Conservation (phyloP, 352 stramenopile genomes). For the Pythium periplocum region DNA sequence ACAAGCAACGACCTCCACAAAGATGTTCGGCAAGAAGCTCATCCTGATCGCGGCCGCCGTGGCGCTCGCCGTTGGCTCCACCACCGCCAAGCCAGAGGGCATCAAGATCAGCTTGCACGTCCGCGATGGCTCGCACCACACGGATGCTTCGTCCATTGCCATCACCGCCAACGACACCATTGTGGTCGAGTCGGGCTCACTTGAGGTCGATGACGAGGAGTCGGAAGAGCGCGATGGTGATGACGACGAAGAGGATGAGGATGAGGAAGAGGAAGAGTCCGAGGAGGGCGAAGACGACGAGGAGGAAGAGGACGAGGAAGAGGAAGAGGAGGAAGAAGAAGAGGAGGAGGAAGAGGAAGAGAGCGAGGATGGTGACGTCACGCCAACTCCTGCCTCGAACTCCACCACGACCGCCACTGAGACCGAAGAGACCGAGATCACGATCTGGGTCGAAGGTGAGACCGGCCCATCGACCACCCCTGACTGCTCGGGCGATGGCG, state of each 20-base stretch:
- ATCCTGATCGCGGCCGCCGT: constrained; percentile 17
- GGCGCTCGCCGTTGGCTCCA: constrained; percentile 9
- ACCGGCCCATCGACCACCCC: constrained; percentile 6
- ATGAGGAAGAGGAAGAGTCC: constrained; percentile 18
- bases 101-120: constrained; percentile 11
- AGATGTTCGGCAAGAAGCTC: constrained; percentile 25
- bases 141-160: constrained; percentile 1
- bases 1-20: background rate
- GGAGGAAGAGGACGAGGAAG: too few species aligned
- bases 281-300: constrained; percentile 6
- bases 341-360: constrained; percentile 4
- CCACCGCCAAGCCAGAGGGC: background rate
- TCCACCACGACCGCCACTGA: too few species aligned
- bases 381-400: too few species aligned
- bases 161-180: constrained; percentile 1
- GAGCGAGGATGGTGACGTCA: background rate
- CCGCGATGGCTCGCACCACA: constrained; percentile 4
- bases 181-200: background rate
- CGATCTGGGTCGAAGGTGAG: background rate
- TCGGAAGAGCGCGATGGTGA: constrained; percentile 20
- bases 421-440: too few species aligned
- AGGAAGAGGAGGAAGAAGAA: background rate
- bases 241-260: constrained; percentile 19
- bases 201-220: constrained; percentile 12
- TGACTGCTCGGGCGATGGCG: constrained; percentile 5